A percentile compares a stretch with the other conserved stretches of the same genome.
phyloP scores from a whole-genome alignment of 2,329 filamentous ascomycete genomes.

The Fusarium chuoi region DNA sequence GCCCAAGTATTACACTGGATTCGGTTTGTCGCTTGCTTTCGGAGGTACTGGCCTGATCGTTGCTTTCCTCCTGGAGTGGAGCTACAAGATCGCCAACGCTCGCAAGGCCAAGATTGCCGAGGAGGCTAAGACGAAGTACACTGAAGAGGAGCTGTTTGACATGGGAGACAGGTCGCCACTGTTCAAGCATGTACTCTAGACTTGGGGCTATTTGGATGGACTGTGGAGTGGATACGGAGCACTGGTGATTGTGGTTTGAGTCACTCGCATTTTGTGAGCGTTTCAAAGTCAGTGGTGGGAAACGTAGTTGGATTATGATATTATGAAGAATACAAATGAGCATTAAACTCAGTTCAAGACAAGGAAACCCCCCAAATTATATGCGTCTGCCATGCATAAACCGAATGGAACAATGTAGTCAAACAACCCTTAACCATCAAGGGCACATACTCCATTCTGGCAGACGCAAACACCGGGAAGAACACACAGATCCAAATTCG shows the following conservation, averaged over 20 bases:
- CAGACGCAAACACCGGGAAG: neutral
- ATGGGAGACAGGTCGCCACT: slow-evolving; percentile 50
- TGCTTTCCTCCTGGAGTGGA: slow-evolving; percentile 46
- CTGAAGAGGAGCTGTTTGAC: slow-evolving; percentile 45
- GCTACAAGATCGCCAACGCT: slow-evolving; percentile 45
- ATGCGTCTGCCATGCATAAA: accelerated
- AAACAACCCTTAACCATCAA: neutral
- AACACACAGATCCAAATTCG: neutral
- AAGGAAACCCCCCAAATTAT: accelerated
- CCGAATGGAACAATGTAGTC: neutral
- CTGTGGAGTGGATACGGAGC: neutral
- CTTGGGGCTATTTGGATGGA: accelerated
- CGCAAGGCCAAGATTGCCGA: slow-evolving; percentile 44
- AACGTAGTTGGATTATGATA: neutral
- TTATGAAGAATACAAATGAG: neutral
- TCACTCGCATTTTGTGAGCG: neutral
- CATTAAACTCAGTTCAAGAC: neutral
- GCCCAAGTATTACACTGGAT: slow-evolving; percentile 62
- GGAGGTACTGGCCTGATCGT: slow-evolving; percentile 45
- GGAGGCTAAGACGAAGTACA: slow-evolving; percentile 44
- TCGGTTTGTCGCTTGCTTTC: slow-evolving; percentile 50
- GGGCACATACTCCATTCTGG: neutral
- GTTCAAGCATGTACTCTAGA: slow-evolving; percentile 45
- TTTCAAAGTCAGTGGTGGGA: too few species aligned
- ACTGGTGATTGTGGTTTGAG: neutral